phyloP scores from a whole-genome alignment of 2,329 filamentous ascomycete species.

The Pseudodiploospora longispora region DNA sequence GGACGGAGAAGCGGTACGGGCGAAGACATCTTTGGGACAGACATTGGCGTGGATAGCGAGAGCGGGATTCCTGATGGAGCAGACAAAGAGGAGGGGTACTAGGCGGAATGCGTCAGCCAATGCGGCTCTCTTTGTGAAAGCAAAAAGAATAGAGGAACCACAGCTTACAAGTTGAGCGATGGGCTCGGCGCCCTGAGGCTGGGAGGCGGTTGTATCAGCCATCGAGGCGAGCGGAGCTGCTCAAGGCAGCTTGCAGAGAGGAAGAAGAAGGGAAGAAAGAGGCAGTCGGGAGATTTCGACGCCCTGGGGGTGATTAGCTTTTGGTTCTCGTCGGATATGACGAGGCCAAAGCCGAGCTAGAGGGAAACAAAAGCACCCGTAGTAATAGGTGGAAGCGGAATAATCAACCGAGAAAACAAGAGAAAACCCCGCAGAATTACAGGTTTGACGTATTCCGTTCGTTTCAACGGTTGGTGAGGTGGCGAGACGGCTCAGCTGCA shows the following conservation, averaged over 20 bases:
- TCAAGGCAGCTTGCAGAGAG: conserved; percentile 8
- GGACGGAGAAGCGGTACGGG: conserved; percentile 76
- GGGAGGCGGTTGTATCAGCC: conserved; percentile 16
- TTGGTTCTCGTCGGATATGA: not conserved
- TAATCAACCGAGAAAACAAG: too few relatives aligned
- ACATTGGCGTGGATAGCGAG: conserved; percentile 24
- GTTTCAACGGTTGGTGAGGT: too few relatives aligned
- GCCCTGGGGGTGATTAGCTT: not conserved
- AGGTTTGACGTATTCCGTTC: too few relatives aligned
- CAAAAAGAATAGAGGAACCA: not conserved
- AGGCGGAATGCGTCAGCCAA: conserved; percentile 6
- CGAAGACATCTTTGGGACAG: conserved; percentile 57
- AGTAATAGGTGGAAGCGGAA: too few relatives aligned
- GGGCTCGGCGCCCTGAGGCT: conserved; percentile 13
- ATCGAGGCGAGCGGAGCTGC: conserved; percentile 14
- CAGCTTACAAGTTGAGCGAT: conserved; percentile 13
- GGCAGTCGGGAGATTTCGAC: too few relatives aligned
- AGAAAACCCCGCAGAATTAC: too few relatives aligned
- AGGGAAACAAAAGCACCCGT: not conserved
- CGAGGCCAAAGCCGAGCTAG: not conserved
- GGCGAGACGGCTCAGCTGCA: too few relatives aligned
- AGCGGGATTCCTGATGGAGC: conserved; percentile 15
- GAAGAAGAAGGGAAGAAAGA: conserved; percentile 3
- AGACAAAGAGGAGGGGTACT: conserved; percentile 1
- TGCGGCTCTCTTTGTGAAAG: conserved; percentile 1